phyloP scores from a whole-genome alignment of 305 asterid genomes.

The Fraxinus platypoda region DNA sequence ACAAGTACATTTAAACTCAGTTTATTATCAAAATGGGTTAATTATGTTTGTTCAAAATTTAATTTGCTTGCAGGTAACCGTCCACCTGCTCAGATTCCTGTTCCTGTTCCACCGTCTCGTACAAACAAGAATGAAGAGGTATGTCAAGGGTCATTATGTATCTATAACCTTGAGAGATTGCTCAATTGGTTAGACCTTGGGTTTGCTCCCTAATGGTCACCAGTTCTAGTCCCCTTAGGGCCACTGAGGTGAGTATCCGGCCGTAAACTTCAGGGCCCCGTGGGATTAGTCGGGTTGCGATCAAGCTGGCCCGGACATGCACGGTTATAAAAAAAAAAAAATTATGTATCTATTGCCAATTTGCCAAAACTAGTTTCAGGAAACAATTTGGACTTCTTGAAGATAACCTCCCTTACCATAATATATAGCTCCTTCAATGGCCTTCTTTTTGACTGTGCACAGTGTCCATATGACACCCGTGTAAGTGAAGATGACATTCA shows the following conservation, averaged over 20 bases:
- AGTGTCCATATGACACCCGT: neutral
- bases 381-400: neutral
- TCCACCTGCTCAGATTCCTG: constrained; percentile 93
- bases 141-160: constrained; percentile 18
- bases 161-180: too few species aligned
- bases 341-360: neutral
- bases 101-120: constrained; percentile 79
- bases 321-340: too few species aligned
- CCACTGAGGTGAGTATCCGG: too few species aligned
- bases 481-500: neutral
- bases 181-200: too few species aligned
- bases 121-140: constrained; percentile 70
- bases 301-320: too few species aligned
- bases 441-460: neutral
- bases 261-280: too few species aligned
- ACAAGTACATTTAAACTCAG: neutral
- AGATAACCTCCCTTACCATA: neutral
- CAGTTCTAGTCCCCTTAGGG: too few species aligned
- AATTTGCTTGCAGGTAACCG: constrained; percentile 57
- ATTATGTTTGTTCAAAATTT: neutral
- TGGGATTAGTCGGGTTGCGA: too few species aligned
- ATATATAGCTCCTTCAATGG: neutral
- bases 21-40: neutral
- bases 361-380: neutral
- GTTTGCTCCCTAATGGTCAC: too few species aligned